Conservation (phyloP, 2,329 filamentous ascomycete genomes). For the Aureobasidium sp. region DNA sequence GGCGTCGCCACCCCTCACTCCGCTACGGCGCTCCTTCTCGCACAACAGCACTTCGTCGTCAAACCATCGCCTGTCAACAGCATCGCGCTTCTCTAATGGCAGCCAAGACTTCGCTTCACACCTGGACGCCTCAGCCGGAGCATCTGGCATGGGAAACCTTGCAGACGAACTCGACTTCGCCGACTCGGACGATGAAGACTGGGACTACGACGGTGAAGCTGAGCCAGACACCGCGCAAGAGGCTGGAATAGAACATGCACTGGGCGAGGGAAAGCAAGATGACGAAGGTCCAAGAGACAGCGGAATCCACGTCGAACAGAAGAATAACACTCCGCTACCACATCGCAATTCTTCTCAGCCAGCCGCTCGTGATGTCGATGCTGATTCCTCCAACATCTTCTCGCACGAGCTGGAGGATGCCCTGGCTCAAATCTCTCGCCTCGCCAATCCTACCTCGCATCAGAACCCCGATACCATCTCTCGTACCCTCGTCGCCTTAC, state of each 20-base stretch:
- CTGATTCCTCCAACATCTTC: constrained; percentile 25
- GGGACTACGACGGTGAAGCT: constrained; percentile 12
- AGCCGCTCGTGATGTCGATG: constrained; percentile 1
- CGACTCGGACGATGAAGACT: constrained; percentile 36
- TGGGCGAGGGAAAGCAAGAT: constrained; percentile 18
- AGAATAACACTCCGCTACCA: constrained; percentile 25
- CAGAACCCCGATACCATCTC: constrained; percentile 25
- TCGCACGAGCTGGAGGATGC: constrained; percentile 26
- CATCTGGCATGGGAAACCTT: constrained; percentile 62
- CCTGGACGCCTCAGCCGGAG: constrained; percentile 25
- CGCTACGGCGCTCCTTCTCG: constrained; percentile 35
- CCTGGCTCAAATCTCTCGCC: constrained; percentile 25
- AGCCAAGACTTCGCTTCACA: constrained; percentile 31
- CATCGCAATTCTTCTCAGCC: constrained; percentile 23
- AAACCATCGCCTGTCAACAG: constrained; percentile 26
- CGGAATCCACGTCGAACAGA: constrained; percentile 35
- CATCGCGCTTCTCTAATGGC: constrained; percentile 22
- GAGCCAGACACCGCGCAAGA: not conserved
- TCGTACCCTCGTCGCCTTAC: constrained; percentile 22
- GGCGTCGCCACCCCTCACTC: constrained; percentile 35
- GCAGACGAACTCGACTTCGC: constrained; percentile 74
- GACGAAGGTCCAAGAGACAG: constrained; percentile 34
- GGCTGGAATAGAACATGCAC: constrained; percentile 7
- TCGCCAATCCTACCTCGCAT: constrained; percentile 21
- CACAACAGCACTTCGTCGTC: constrained; percentile 35